Base-by-base conservation (phyloP, 768 basidiomycete species). In the Pisolithus marmoratus region DNA sequence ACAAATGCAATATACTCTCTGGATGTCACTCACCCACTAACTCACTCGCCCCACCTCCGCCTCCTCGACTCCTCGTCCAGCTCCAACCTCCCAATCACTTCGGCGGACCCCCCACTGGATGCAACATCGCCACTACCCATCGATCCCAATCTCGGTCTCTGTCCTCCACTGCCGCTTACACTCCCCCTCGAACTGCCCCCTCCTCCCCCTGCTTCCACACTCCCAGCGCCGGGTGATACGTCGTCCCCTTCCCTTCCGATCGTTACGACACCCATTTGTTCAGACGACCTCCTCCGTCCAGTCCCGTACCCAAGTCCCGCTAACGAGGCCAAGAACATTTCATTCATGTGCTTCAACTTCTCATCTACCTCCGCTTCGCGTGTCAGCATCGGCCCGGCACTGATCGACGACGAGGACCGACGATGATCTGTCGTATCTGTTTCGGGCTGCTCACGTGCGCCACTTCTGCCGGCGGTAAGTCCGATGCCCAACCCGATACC, bases 361-460 rank as follows among this genome's bases (percentile, higher is more conserved):
- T 81, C 82, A 48, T 86, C 84, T 3, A 90, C 80, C 51, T 83
- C 87, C 4, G 75, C 73, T 56, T 78, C 81, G 27, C 74, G 81
- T n/a, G 84, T 84, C 29, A 86, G 68, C 76, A 87, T 78, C 17
- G 81, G 75, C 1, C 43, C 43, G 4, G 43, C 22, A 8, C 77
- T 79, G 23, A 65, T 65, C 48, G 56, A 63, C 41, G 58, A 60
- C 26, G 60, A 47, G 52, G 58, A 17, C 52, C 55, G 47, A 57
- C 57, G n/a, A 44, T 53, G 54, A 46, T 19, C 43, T 17, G 43
- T 26, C 12, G 43, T 29, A 34, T 34, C 34, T 3, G 5, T 12
- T 34, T 15, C 34, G 5, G 34, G 34, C 12, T 14, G 3, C 34
- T 34, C 34, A 5, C 14, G 34, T 27, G 24, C 24, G 19, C 40